Conservation (phyloP, 2,329 filamentous ascomycete genomes). For the Fusarium nelsonii region DNA sequence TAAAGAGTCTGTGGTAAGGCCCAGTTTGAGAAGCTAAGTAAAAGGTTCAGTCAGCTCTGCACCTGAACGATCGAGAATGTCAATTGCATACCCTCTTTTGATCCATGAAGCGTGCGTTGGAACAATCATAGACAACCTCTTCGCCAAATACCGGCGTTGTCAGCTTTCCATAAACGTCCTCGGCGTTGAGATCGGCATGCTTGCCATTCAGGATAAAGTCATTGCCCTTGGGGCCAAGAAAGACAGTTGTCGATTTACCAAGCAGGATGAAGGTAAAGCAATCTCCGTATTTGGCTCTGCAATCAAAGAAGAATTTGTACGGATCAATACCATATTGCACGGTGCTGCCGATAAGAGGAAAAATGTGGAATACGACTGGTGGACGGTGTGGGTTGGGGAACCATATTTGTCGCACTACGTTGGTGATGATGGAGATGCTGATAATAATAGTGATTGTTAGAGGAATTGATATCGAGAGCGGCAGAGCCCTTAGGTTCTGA, state of each 20-base stretch:
- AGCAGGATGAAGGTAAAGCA: constrained; percentile 90
- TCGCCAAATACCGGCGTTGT: constrained; percentile 79
- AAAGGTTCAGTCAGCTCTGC: neutral
- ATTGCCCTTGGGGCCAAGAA: constrained; percentile 83
- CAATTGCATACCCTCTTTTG: constrained; percentile 82
- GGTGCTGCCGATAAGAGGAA: constrained; percentile 88
- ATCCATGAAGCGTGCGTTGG: constrained; percentile 92
- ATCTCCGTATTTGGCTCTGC: constrained; percentile 84
- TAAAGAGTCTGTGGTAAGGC: constrained; percentile 79
- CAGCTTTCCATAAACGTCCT: constrained; percentile 87
- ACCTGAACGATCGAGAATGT: rapidly evolving
- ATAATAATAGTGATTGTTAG: constrained; percentile 58
- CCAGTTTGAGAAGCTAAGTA: constrained; percentile 79
- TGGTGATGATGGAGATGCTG: constrained; percentile 73
- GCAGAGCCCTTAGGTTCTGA: constrained; percentile 7
- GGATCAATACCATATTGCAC: constrained; percentile 95
- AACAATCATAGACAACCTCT: constrained; percentile 90
- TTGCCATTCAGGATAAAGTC: constrained; percentile 94
- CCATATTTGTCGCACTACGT: constrained; percentile 82
- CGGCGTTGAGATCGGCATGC: constrained; percentile 86
- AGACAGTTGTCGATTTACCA: constrained; percentile 88
- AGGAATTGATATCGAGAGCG: constrained; percentile 49
- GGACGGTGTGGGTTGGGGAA: constrained; percentile 85
- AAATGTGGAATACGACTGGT: constrained; percentile 82
- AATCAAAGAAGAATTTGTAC: constrained; percentile 83